Conservation (phyloP, 2,329 filamentous ascomycete species). For the Aspergillus neoniger region DNA sequence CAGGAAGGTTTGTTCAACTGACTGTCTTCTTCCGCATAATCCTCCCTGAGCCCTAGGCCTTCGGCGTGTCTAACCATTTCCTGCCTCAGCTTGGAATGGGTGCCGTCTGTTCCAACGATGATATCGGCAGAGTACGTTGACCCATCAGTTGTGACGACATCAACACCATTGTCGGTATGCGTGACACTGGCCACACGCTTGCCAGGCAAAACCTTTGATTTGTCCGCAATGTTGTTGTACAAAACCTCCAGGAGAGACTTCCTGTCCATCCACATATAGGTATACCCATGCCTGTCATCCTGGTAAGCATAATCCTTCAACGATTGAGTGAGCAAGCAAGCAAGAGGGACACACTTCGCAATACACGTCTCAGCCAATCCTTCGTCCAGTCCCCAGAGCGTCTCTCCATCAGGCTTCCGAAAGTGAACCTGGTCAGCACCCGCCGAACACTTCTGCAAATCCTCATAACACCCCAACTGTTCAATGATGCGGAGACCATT, state of each 20-base stretch:
- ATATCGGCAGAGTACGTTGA: conserved; percentile 31
- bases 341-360: not conserved
- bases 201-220: conserved; percentile 21
- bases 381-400: not conserved
- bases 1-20: not conserved
- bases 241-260: conserved; percentile 27
- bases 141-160: conserved; percentile 18
- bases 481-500: conserved; percentile 21
- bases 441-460: not conserved
- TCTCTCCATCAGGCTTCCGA: not conserved
- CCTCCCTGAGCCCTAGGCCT: conserved; percentile 14
- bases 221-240: conserved; percentile 28
- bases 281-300: conserved; percentile 23
- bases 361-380: not conserved
- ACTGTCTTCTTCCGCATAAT: conserved; percentile 19
- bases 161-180: conserved; percentile 1
- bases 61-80: conserved; percentile 33
- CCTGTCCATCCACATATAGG: conserved; percentile 26
- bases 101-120: conserved; percentile 47
- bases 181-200: conserved; percentile 17
- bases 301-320: not conserved
- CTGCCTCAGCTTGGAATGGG: conserved; percentile 40
- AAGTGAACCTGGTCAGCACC: not conserved
- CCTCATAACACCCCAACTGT: conserved; percentile 18
- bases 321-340: too few species aligned